Conservation (phyloP, 192 early-diverging fungal species). For the Entomortierella parvispora region DNA sequence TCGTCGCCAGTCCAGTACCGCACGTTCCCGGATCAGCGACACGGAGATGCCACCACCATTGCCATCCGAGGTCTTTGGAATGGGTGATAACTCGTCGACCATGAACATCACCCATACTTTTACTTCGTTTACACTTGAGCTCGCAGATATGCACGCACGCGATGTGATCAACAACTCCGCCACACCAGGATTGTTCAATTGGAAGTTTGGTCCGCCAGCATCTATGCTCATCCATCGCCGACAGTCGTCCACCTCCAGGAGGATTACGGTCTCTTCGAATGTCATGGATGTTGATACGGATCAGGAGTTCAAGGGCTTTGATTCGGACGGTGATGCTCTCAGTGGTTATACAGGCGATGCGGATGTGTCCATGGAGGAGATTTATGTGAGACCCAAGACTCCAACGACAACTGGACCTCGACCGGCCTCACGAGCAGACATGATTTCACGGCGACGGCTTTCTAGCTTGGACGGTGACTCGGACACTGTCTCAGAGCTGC, state of each 20-base stretch:
- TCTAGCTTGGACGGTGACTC: conserved; percentile 43
- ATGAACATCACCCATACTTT: conserved; percentile 44
- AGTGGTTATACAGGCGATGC: conserved; percentile 49
- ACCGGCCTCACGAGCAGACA: not conserved
- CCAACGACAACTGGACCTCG: not conserved
- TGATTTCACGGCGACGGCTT: conserved; percentile 7
- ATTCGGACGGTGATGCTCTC: conserved; percentile 49
- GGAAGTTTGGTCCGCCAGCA: conserved; percentile 7
- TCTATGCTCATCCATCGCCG: not conserved
- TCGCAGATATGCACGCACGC: conserved; percentile 43
- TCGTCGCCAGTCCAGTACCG: conserved; percentile 32
- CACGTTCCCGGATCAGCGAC: conserved; percentile 18
- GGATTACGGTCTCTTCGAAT: conserved; percentile 30
- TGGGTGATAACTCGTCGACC: conserved; percentile 28
- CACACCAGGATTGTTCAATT: conserved; percentile 41
- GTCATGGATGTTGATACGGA: conserved; percentile 41
- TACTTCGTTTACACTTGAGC: conserved; percentile 43
- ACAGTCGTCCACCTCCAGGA: not conserved
- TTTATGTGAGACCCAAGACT: conserved; percentile 32
- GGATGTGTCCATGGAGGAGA: conserved; percentile 50
- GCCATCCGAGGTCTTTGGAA: not conserved
- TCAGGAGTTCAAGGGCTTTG: conserved; percentile 38
- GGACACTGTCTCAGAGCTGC: conserved; percentile 34
- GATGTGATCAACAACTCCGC: conserved; percentile 46
- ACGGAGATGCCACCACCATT: not conserved